These are phyloP conservation scores for Fragaria ananassa DNA, from an alignment of 306 rosid species.

Conservation along the genomic window DNA sequence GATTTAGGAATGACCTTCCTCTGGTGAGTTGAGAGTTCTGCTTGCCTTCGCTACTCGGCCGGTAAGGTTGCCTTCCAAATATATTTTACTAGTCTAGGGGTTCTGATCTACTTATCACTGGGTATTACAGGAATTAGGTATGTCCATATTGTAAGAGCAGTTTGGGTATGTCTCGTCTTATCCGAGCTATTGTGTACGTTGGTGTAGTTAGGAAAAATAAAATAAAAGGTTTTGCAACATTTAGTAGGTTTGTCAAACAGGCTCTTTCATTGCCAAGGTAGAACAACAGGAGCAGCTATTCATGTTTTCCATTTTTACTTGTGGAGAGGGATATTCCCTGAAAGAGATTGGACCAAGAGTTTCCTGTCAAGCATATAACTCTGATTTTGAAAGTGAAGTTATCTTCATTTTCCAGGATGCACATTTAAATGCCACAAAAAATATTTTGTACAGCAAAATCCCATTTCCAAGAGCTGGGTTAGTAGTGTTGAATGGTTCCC, in stretches of 20 bases:
- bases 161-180: background rate
- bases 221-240: background rate
- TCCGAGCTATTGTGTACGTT: no score
- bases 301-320: background rate
- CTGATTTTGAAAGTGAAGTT: background rate
- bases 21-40: background rate
- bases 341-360: background rate
- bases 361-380: background rate
- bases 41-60: background rate
- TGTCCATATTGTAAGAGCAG: background rate
- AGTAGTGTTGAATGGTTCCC: no score
- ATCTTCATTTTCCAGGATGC: background rate
- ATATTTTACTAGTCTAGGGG: background rate
- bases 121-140: background rate
- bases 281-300: background rate
- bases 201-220: background rate
- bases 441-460: no score
- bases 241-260: background rate
- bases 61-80: slow-evolving; percentile 15
- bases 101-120: background rate
- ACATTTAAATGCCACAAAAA: no score
- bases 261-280: no score
- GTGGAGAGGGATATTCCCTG: no score
- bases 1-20: slow-evolving; percentile 10
- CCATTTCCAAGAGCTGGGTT: no score